These are phyloP conservation scores for Lasiosphaeria miniovina DNA, from an alignment of 495 filamentous ascomycete genomes.

Conservation along the genomic window DNA sequence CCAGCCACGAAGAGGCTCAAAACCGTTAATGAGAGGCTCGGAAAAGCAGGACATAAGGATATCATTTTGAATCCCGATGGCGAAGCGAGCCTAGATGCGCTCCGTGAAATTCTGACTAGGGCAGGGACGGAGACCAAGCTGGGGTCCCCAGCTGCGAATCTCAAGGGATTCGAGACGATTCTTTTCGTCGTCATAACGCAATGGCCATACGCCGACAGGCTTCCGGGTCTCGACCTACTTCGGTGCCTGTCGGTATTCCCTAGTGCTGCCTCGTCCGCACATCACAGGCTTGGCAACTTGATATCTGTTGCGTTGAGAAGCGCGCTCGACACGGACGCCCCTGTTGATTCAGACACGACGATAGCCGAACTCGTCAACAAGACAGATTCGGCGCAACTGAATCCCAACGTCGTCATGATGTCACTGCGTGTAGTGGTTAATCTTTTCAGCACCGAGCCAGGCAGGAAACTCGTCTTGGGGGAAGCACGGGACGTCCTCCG, in stretches of 20 bases:
- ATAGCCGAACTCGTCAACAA: conserved; percentile 18
- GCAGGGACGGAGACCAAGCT: conserved; percentile 34
- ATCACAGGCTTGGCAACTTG: conserved; percentile 44
- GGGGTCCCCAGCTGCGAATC: conserved; percentile 48
- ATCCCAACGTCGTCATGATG: conserved; percentile 81
- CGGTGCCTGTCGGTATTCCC: conserved; percentile 72
- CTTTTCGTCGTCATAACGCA: conserved; percentile 63
- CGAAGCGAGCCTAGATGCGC: conserved; percentile 36
- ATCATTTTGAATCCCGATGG: conserved; percentile 70
- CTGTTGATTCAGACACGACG: conserved; percentile 30
- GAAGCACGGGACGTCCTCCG: conserved; percentile 55
- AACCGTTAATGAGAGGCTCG: conserved; percentile 25
- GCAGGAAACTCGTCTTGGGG: conserved; percentile 58
- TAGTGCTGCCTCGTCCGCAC: conserved; percentile 51
- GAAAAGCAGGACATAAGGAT: conserved; percentile 64
- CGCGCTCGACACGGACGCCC: conserved; percentile 43
- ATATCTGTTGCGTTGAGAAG: conserved; percentile 41
- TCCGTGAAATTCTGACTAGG: conserved; percentile 14
- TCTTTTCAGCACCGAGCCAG: conserved; percentile 72
- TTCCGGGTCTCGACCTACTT: conserved; percentile 83
- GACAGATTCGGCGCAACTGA: conserved; percentile 17
- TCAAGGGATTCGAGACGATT: conserved; percentile 55
- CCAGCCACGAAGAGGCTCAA: conserved; percentile 25
- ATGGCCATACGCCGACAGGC: conserved; percentile 75
- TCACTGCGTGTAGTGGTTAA: conserved; percentile 80